phyloP scores from a whole-genome alignment of 305 asterid species.

The Salvia sclarea region DNA sequence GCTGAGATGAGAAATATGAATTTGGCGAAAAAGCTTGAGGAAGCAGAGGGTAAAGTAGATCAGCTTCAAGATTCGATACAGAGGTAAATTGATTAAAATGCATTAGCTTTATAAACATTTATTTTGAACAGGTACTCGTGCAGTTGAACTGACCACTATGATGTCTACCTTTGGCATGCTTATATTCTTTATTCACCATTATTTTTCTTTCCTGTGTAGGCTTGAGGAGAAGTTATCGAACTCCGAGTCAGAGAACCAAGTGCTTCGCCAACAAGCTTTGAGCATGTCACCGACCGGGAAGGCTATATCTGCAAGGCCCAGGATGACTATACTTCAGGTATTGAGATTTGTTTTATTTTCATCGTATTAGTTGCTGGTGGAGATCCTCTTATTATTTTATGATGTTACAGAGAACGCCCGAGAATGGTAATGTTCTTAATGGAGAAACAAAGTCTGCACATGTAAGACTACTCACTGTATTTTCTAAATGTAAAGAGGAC shows the following conservation, averaged over 20 bases:
- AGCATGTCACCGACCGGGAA: constrained; percentile 96
- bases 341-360: constrained; percentile 14
- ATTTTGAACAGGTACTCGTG: constrained; percentile 15
- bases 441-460: constrained; percentile 65
- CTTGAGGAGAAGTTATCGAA: constrained; percentile 95
- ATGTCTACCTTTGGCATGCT: background rate
- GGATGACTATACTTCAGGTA: constrained; percentile 76
- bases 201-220: constrained; percentile 51
- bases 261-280: constrained; percentile 96
- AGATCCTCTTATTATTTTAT: constrained; percentile 36
- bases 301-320: constrained; percentile 74
- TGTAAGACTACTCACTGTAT: constrained; percentile 45
- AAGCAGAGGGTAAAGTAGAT: constrained; percentile 60
- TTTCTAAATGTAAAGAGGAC: background rate
- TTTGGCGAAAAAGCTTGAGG: constrained; percentile 60
- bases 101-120: constrained; percentile 5
- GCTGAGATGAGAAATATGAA: constrained; percentile 61
- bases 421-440: constrained; percentile 70
- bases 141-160: background rate
- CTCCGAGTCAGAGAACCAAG: constrained; percentile 96
- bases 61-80: constrained; percentile 81
- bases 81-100: constrained; percentile 52
- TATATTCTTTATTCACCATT: constrained; percentile 21
- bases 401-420: constrained; percentile 83
- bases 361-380: constrained; percentile 14